Percentiles rank a stretch among this genome's conserved stretches.
phyloP scores from a whole-genome alignment of 306 rosid genomes.

The Trifolium subterraneum region DNA sequence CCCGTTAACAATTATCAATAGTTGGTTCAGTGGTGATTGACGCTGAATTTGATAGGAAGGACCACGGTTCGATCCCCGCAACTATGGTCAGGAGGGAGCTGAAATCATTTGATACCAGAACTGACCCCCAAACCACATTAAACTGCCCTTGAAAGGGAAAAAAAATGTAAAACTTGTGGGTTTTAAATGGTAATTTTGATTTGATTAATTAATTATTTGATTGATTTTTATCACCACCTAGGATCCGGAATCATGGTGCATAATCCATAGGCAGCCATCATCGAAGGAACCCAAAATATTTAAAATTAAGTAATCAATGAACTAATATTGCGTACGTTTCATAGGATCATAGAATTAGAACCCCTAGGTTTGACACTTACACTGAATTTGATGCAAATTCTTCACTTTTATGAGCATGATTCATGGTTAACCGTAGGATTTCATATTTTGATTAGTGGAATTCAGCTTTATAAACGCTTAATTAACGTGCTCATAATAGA shows the following conservation, averaged over 20 bases:
- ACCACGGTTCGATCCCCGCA: too few relatives aligned
- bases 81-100: too few relatives aligned
- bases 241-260: slow-evolving; percentile 63
- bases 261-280: slow-evolving; percentile 40
- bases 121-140: too few relatives aligned
- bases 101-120: too few relatives aligned
- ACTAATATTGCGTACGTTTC: slow-evolving; percentile 30
- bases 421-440: slow-evolving; percentile 52
- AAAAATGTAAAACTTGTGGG: slow-evolving; percentile 2
- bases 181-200: slow-evolving; percentile 43
- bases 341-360: slow-evolving; percentile 38
- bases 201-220: slow-evolving; percentile 37
- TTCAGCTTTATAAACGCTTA: slow-evolving; percentile 32
- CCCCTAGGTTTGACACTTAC: slow-evolving; percentile 59
- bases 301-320: slow-evolving; percentile 42
- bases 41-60: too few relatives aligned
- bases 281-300: slow-evolving; percentile 40
- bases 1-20: too few relatives aligned
- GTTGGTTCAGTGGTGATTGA: too few relatives aligned
- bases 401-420: slow-evolving; percentile 57
- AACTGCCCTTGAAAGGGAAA: too few relatives aligned
- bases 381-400: slow-evolving; percentile 80
- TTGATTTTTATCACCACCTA: slow-evolving; percentile 45
- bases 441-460: slow-evolving; percentile 41
- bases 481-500: slow-evolving; percentile 9